phyloP scores from a whole-genome alignment of 169 alveolate genomes.

The Plasmodium yoelii region DNA sequence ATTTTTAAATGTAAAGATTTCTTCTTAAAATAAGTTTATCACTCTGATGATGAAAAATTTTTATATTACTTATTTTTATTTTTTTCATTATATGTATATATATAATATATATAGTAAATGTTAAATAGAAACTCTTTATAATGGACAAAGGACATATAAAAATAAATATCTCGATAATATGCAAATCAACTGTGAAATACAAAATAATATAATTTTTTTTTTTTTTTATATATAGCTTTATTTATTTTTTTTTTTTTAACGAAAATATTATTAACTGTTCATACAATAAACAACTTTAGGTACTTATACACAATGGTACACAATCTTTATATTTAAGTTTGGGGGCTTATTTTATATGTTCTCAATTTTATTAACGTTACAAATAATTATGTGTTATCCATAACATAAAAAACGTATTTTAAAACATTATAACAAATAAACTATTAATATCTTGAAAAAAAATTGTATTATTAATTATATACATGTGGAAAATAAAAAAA shows the following conservation, averaged over 20 bases:
- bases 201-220: background rate
- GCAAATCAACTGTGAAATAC: constrained; percentile 5
- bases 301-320: background rate
- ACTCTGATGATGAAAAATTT: background rate
- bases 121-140: constrained; percentile 2
- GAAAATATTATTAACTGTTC: constrained; percentile 8
- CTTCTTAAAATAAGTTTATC: constrained; percentile 2
- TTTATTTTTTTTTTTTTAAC: background rate
- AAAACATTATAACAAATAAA: no score
- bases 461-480: no score
- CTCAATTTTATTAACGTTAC: background rate
- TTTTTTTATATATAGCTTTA: constrained; percentile 1
- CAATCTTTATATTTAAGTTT: background rate
- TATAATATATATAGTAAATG: background rate
- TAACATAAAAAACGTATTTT: no score
- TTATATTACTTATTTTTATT: constrained; percentile 3
- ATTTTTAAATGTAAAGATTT: background rate
- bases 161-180: constrained; percentile 2
- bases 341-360: constrained; percentile 3
- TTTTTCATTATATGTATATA: background rate
- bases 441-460: no score
- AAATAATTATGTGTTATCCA: background rate
- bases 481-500: constrained; percentile 15
- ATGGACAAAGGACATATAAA: background rate
- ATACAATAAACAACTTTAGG: background rate